A percentile compares a stretch with the other conserved stretches of the same genome.
These are phyloP conservation scores for Phytophthora nicotianae DNA, from an alignment of 352 stramenopile species.

Conservation along the genomic window DNA sequence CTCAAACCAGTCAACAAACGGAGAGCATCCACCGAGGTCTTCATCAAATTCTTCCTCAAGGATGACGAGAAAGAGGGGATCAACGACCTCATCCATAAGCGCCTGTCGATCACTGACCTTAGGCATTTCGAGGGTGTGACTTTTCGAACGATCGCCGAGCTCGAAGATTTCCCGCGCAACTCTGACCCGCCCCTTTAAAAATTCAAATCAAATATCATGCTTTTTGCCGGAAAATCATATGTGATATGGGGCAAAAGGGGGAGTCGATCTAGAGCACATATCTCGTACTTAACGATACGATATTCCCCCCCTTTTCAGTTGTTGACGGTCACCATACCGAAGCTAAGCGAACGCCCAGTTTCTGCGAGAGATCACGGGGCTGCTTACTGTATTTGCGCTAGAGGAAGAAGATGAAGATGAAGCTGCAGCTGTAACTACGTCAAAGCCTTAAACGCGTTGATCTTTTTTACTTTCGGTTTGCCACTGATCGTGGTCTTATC, in stretches of 20 bases:
- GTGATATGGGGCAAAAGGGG: not conserved
- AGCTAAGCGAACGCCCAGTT: too few relatives aligned
- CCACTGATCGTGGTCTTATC: too few relatives aligned
- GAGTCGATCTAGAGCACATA: too few relatives aligned
- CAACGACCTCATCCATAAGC: not conserved
- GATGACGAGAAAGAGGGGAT: not conserved
- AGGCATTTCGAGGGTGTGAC: not conserved
- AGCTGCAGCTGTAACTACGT: too few relatives aligned
- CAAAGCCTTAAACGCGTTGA: too few relatives aligned
- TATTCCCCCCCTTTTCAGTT: too few relatives aligned
- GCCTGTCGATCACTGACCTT: not conserved
- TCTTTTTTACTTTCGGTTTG: too few relatives aligned
- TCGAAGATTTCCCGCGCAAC: not conserved
- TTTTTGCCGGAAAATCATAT: not conserved
- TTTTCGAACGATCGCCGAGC: not conserved
- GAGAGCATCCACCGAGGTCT: not conserved
- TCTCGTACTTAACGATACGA: too few relatives aligned
- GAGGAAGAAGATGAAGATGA: too few relatives aligned
- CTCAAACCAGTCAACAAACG: not conserved
- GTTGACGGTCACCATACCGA: too few relatives aligned
- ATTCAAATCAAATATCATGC: not conserved
- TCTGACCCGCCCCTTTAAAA: not conserved
- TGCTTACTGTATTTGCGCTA: too few relatives aligned
- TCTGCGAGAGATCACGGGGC: too few relatives aligned
- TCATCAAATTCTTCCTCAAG: not conserved